Base-by-base conservation (phyloP, 352 stramenopile genomes). In the Phytophthora colocasiae region DNA sequence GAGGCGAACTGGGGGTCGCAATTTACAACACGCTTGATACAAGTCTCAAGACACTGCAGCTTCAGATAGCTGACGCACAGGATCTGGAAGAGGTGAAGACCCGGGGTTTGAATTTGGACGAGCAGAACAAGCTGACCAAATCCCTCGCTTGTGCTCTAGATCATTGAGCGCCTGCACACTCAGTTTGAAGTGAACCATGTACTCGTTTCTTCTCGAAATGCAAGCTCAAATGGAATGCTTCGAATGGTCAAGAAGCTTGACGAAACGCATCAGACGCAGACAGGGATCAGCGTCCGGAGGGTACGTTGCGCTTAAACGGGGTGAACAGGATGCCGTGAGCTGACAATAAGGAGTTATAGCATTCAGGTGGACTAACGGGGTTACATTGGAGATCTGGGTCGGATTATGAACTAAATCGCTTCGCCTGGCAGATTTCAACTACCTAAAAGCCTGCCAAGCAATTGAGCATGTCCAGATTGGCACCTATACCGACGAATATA, bases 111-210 rank as follows among this genome's bases (percentile, higher is more conserved):
- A 36, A 14, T 36, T 10, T 12, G 31, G 12, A 36, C 12, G 31
- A 36, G 31, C 31, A 10, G 8, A 10, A 34, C 29, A 36, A 36
- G 31, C 31, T 36, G 9, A 12, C 9, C 9, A 36, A 36, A 8
- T 36, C 31, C 27, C 51, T 43, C 22, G 31, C 38, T 6, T 32
- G 10, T 15, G 15, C 43, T 38, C 6, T 29, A 93, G 81, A 65
- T 75, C 1, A 54, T 94, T n/a, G 82, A 90, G 36, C 75, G 77
- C 5, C 39, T 94, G 8, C 76, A 87, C 43, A 92, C 76, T 6
- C 85, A 94, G 53, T 92, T 94, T 57, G 78, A 84, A 53, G 76
- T 90, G 3, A 83, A 90, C 57, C 77, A 84, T 44, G 69, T 91
- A 19, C 36, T 94, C 9, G 15, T 94, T 24, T 94, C 85, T 4